Evolutionary conservation across 2,329 filamentous ascomycete species (phyloP), one percentile per base, ranked within the genome.

Genomic region (Paecilomyces variotii): DNA sequence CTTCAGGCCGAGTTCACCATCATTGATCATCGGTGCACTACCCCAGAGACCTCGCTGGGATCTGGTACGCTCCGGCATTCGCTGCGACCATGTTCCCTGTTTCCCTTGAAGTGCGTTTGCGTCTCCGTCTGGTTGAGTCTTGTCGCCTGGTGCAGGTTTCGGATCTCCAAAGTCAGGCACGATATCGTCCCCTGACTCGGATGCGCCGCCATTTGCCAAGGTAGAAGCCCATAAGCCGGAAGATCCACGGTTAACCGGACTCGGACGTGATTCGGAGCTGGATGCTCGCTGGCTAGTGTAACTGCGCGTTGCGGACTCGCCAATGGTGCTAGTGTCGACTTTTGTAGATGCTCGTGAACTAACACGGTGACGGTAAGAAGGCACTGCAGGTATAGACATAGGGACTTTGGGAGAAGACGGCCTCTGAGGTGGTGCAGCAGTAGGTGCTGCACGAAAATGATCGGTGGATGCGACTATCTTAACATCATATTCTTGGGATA

Each of bases 391-490:
- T 60, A 64, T 9, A 59, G 61, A 56, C 67, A 59, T 53, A 67
- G 68, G 24, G 73, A 65, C 19, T 53, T 59, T 27, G 56, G 55
- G 7, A 68, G 54, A 50, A 70, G 70, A 45, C 19, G 39, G 19
- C 39, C 19, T 45, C 39, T n/a, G 19, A 3, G 39, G n/a, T 5
- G n/a, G 7, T 14, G 39, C 39, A 9, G 19, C 39, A 55, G 74
- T 74, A 12, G 67, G 70, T 19, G 78, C 79, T 7, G 79, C 74
- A 27, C 83, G 80, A 10, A 87, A 74, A 68, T 87, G 85, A 59
- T 87, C 84, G 12, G 81, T 80, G 0, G 84, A 86, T 11, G 84
- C 82, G 32, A 84, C 74, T 28, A 86, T 69, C 63, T 81, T 82
- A 72, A 87, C 76, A 32, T 84, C 80, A 66, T 86, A 87, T 10